Evolutionary conservation across 371 early-diverging fungal genomes (phyloP).

Genomic region (Nosema granulosis): DNA sequence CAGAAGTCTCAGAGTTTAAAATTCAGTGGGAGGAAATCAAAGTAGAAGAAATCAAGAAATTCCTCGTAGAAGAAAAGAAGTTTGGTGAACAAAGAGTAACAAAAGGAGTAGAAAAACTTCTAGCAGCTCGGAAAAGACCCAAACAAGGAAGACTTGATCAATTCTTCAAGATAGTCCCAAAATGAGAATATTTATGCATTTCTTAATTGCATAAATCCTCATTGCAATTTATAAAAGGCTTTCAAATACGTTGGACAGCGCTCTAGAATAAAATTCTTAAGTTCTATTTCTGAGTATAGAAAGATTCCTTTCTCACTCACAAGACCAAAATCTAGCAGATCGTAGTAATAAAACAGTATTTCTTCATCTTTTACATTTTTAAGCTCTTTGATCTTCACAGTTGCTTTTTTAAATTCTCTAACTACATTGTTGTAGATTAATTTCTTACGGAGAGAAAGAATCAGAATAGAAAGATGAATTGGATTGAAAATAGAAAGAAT

Average conservation of each 20-base stretch:
- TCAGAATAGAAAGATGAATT: slow-evolving; percentile 43
- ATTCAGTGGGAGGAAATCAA: slow-evolving; percentile 79
- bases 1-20: slow-evolving; percentile 69
- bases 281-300: slow-evolving; percentile 16
- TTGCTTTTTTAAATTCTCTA: slow-evolving; percentile 41
- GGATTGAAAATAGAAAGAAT: slow-evolving; percentile 35
- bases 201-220: too few relatives aligned
- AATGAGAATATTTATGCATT: too few relatives aligned
- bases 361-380: slow-evolving; percentile 7
- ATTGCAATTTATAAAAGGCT: too few relatives aligned
- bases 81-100: slow-evolving; percentile 89
- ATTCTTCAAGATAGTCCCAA: slow-evolving; percentile 53
- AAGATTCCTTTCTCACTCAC: slow-evolving; percentile 40
- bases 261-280: slow-evolving; percentile 14
- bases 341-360: slow-evolving; percentile 30
- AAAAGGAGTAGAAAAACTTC: slow-evolving; percentile 69
- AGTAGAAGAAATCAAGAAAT: slow-evolving; percentile 79
- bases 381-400: slow-evolving; percentile 34
- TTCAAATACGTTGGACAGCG: slow-evolving; percentile 37
- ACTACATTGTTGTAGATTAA: slow-evolving; percentile 16
- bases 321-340: slow-evolving; percentile 45
- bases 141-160: slow-evolving; percentile 47
- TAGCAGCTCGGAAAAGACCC: slow-evolving; percentile 17
- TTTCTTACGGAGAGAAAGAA: slow-evolving; percentile 23
- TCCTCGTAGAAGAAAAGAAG: slow-evolving; percentile 83